Conservation (phyloP, 1,284 basidiomycete species). For the Cutaneotrichosporon daszewskae region DNA sequence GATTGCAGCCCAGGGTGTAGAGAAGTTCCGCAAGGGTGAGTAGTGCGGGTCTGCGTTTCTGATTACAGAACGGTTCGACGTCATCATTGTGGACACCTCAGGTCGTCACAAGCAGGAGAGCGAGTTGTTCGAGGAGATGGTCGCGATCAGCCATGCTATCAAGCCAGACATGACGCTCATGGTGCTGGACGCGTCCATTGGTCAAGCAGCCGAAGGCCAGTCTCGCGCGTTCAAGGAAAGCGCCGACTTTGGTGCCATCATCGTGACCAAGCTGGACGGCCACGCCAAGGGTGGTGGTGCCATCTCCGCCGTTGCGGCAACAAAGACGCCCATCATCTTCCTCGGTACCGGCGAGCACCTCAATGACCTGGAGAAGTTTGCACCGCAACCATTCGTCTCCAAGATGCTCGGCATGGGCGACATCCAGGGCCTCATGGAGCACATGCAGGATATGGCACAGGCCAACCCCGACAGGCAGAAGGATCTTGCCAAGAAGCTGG, state of each 20-base stretch:
- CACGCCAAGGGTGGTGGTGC: conserved; percentile 99
- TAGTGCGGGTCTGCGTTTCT: too few relatives aligned
- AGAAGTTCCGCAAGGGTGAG: conserved; percentile 96
- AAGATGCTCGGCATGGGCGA: conserved; percentile 94
- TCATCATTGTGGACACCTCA: conserved; percentile 98
- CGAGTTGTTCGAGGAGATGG: conserved; percentile 97
- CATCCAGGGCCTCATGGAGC: conserved; percentile 93
- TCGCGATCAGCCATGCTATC: conserved; percentile 87
- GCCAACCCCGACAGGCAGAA: conserved; percentile 95
- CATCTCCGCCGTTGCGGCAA: conserved; percentile 91
- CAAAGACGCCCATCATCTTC: conserved; percentile 97
- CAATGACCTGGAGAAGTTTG: conserved; percentile 90
- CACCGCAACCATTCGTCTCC: conserved; percentile 94
- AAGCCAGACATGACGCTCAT: conserved; percentile 90
- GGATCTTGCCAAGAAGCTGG: conserved; percentile 96
- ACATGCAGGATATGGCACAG: conserved; percentile 89
- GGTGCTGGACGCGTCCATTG: conserved; percentile 71
- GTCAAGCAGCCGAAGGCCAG: conserved; percentile 96
- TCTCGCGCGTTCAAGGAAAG: conserved; percentile 96
- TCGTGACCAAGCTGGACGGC: conserved; percentile 99
- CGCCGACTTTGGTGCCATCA: conserved; percentile 95
- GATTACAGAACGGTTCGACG: conserved; percentile 96
- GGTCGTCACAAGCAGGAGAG: conserved; percentile 96
- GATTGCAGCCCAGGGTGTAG: conserved; percentile 89
- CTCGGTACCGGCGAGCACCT: conserved; percentile 96